Conservation (phyloP, 495 filamentous ascomycete genomes). For the Wilcoxina mikolae region DNA sequence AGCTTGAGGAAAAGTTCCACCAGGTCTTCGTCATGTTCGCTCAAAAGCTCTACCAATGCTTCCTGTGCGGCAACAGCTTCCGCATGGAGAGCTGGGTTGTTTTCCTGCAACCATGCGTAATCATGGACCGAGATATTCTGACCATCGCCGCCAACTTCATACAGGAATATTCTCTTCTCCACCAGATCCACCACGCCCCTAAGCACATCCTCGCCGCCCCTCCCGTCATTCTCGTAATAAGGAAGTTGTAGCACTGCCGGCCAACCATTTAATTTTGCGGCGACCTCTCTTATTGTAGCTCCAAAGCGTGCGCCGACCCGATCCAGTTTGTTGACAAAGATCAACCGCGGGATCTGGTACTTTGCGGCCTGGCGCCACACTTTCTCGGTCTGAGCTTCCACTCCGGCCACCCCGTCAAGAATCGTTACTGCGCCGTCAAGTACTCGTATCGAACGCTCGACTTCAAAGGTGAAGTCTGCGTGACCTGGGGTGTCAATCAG, state of each 20-base stretch:
- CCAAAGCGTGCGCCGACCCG: conserved; percentile 85
- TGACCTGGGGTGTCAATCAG: conserved; percentile 96
- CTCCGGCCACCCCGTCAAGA: conserved; percentile 88
- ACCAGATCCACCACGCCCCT: conserved; percentile 74
- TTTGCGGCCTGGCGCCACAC: conserved; percentile 84
- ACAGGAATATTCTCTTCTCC: conserved; percentile 36
- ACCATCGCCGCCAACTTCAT: conserved; percentile 51
- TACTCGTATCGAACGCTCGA: conserved; percentile 79
- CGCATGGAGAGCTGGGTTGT: conserved; percentile 37
- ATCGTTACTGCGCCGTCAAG: conserved; percentile 94
- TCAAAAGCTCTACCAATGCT: conserved; percentile 65
- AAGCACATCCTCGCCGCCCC: conserved; percentile 52
- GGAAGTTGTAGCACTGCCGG: conserved; percentile 91
- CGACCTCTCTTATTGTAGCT: conserved; percentile 71
- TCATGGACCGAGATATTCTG: conserved; percentile 34
- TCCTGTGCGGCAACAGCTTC: conserved; percentile 66
- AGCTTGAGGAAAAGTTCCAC: conserved; percentile 69
- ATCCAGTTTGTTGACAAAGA: conserved; percentile 94
- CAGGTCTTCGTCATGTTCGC: conserved; percentile 72
- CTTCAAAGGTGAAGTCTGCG: conserved; percentile 97
- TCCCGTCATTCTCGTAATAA: conserved; percentile 49
- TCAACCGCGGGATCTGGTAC: conserved; percentile 70
- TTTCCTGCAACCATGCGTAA: conserved; percentile 27
- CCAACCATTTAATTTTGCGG: conserved; percentile 60
- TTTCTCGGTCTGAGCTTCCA: conserved; percentile 95